These are phyloP conservation scores for Phytopythium chamaehyphon DNA, from an alignment of 352 stramenopile species.

Conservation along the genomic window DNA sequence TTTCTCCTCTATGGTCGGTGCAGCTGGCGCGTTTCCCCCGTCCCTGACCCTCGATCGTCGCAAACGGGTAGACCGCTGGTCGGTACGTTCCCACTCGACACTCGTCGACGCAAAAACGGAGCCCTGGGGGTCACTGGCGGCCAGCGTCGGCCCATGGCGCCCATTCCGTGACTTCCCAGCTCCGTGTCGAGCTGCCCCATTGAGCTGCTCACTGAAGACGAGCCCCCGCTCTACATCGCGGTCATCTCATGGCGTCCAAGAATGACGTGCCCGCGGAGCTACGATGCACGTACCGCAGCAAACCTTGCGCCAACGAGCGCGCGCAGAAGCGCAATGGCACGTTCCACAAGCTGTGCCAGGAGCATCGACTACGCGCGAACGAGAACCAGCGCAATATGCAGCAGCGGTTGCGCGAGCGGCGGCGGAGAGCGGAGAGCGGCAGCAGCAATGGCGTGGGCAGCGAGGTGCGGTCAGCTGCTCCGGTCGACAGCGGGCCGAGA, in stretches of 20 bases:
- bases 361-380: slow-evolving; percentile 50
- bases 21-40: too few species aligned
- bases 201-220: too few species aligned
- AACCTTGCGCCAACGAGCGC: slow-evolving; percentile 39
- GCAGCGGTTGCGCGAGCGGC: slow-evolving; percentile 22
- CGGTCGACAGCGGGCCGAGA: neutral
- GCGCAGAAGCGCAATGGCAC: slow-evolving; percentile 45
- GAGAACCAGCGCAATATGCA: slow-evolving; percentile 51
- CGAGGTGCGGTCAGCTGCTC: neutral
- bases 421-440: neutral
- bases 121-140: too few species aligned
- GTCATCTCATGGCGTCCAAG: neutral
- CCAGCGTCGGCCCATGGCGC: too few species aligned
- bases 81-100: too few species aligned
- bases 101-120: too few species aligned
- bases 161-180: too few species aligned
- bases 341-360: slow-evolving; percentile 49
- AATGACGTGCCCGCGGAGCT: slow-evolving; percentile 16
- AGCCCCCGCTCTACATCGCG: too few species aligned
- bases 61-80: too few species aligned
- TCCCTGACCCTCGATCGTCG: too few species aligned
- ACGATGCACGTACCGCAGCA: slow-evolving; percentile 43
- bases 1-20: too few species aligned
- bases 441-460: neutral
- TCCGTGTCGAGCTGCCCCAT: too few species aligned